A percentile compares a stretch with the other conserved stretches of the same genome.
Conservation (phyloP, 768 basidiomycete genomes). For the Lentinula raphanica region DNA sequence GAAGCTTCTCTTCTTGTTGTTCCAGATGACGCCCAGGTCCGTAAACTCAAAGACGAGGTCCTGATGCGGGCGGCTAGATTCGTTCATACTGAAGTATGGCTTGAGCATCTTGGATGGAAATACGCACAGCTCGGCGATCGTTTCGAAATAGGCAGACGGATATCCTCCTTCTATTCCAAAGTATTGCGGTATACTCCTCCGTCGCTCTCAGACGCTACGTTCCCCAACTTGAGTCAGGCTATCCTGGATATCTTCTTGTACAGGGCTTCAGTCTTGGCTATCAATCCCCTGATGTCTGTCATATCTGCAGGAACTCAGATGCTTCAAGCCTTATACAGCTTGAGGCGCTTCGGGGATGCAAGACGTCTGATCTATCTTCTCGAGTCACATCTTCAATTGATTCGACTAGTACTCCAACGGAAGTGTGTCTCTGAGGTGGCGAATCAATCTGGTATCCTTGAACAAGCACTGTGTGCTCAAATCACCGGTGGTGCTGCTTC, state of each 20-base stretch:
- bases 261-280: conserved; percentile 72
- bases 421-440: conserved; percentile 47
- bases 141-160: conserved; percentile 72
- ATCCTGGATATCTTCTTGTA: conserved; percentile 68
- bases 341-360: conserved; percentile 67
- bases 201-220: conserved; percentile 48
- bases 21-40: conserved; percentile 54
- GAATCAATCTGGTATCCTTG: conserved; percentile 59
- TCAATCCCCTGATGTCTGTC: conserved; percentile 72
- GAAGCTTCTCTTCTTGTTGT: conserved; percentile 62
- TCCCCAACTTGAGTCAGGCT: conserved; percentile 52
- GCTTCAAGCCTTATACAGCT: conserved; percentile 51
- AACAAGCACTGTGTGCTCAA: conserved; percentile 68
- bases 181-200: conserved; percentile 63
- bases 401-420: conserved; percentile 55
- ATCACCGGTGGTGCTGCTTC: conserved; percentile 45
- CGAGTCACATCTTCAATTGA: conserved; percentile 58
- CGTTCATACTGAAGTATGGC: conserved; percentile 86
- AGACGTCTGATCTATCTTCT: conserved; percentile 64
- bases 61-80: conserved; percentile 72
- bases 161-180: conserved; percentile 61
- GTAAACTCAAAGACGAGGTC: conserved; percentile 79
- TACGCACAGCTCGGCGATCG: conserved; percentile 76
- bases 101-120: conserved; percentile 81
- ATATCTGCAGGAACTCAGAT: conserved; percentile 59